phyloP scores from a whole-genome alignment of 2,329 filamentous ascomycete species.

The Bipolaris sorokiniana region DNA sequence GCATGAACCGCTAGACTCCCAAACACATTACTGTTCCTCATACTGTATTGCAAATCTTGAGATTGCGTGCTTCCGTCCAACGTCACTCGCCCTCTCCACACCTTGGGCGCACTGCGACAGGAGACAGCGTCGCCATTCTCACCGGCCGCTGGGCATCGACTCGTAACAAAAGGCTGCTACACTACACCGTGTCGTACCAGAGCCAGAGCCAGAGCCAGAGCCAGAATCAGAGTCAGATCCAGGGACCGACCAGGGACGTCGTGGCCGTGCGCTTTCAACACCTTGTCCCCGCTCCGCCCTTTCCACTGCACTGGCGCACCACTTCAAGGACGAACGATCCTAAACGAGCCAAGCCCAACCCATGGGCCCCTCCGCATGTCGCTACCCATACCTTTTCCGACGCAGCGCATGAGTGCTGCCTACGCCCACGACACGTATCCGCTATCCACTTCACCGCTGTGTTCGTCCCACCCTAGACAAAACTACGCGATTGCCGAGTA shows the following conservation, averaged over 20 bases:
- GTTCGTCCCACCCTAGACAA: slow-evolving; percentile 22
- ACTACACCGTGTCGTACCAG: background rate
- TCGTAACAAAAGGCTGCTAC: background rate
- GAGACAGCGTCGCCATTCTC: background rate
- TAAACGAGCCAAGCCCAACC: slow-evolving; percentile 13
- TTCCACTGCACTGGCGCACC: slow-evolving; percentile 12
- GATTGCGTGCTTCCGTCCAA: background rate
- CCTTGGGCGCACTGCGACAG: background rate
- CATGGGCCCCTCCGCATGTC: background rate
- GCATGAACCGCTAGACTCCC: slow-evolving; percentile 10
- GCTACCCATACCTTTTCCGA: background rate
- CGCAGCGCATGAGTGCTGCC: slow-evolving; percentile 13
- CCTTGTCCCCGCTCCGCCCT: slow-evolving; percentile 22
- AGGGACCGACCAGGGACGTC: slow-evolving; percentile 12
- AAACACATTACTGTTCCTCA: too few species aligned
- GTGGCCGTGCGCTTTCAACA: slow-evolving; percentile 8
- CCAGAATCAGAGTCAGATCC: background rate
- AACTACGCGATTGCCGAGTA: slow-evolving; percentile 7
- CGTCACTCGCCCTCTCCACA: too few species aligned
- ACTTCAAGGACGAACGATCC: slow-evolving; percentile 20
- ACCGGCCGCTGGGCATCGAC: background rate
- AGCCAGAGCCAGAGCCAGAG: background rate
- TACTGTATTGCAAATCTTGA: background rate
- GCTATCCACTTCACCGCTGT: slow-evolving; percentile 26
- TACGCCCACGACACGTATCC: slow-evolving; percentile 22